A percentile compares a stretch with the other conserved stretches of the same genome.
phyloP scores from a whole-genome alignment of 331 rosid species.

The Pyracantha coccinea region DNA sequence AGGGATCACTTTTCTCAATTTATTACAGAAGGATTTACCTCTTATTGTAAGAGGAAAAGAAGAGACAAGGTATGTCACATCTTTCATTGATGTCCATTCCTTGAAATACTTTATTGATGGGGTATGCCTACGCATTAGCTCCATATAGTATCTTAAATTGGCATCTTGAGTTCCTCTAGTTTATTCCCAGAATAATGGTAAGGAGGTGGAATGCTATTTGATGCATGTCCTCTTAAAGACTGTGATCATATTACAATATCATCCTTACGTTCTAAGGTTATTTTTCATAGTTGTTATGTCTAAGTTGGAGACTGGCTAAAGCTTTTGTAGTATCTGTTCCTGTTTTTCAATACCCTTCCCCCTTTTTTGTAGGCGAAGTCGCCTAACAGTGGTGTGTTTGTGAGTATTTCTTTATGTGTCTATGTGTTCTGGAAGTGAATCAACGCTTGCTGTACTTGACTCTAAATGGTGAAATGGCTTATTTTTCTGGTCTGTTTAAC shows the following conservation, averaged over 20 bases:
- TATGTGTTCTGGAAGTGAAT: background rate
- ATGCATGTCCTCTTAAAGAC: background rate
- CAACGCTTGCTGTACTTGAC: background rate
- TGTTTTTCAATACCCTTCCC: background rate
- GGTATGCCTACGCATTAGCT: background rate
- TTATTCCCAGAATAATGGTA: background rate
- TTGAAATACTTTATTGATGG: background rate
- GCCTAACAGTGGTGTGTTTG: background rate
- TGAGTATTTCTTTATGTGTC: background rate
- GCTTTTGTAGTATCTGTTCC: background rate
- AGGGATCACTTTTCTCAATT: slow-evolving; percentile 91
- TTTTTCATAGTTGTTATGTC: background rate
- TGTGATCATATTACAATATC: background rate
- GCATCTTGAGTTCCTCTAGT: background rate
- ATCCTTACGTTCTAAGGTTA: background rate
- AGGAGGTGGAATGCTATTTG: background rate
- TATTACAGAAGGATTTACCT: slow-evolving; percentile 85
- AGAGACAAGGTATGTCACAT: slow-evolving; percentile 70
- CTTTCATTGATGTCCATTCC: slow-evolving; percentile 1
- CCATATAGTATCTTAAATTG: background rate
- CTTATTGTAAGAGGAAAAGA: slow-evolving; percentile 98
- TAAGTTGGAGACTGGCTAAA: background rate
- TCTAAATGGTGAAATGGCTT: background rate
- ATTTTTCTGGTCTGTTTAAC: background rate
- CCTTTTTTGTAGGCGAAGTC: background rate